These are phyloP conservation scores for Malbranchea cinnamomea DNA, from an alignment of 2,329 filamentous ascomycete genomes.

Conservation along the genomic window DNA sequence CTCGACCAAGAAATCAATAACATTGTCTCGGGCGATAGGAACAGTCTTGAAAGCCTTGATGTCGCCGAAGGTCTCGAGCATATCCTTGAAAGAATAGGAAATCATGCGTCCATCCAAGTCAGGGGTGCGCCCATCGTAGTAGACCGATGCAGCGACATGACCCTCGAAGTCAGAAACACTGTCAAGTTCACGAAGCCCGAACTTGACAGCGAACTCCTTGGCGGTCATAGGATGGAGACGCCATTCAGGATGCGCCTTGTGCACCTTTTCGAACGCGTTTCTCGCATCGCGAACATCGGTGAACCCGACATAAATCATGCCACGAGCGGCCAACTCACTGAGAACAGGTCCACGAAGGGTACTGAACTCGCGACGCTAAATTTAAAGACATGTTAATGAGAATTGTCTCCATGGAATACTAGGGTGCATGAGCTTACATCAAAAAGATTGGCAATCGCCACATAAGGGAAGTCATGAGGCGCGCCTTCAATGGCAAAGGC, in stretches of 20 bases:
- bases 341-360: constrained; percentile 25
- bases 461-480: constrained; percentile 17
- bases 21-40: constrained; percentile 15
- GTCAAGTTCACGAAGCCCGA: constrained; percentile 15
- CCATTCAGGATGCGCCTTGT: constrained; percentile 34
- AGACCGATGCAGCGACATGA: constrained; percentile 39
- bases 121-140: constrained; percentile 19
- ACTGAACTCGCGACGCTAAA: constrained; percentile 20
- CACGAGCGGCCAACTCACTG: constrained; percentile 20
- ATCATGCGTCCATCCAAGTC: constrained; percentile 16
- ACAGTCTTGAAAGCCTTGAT: constrained; percentile 21
- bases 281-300: constrained; percentile 46
- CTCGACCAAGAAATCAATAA: constrained; percentile 25
- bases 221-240: constrained; percentile 31
- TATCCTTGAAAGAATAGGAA: constrained; percentile 34
- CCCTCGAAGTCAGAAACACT: constrained; percentile 37
- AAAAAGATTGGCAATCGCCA: constrained; percentile 24
- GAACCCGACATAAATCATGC: constrained; percentile 41
- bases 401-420: constrained; percentile 2
- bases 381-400: constrained; percentile 8
- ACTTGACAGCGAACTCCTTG: constrained; percentile 29
- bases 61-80: constrained; percentile 24
- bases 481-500: constrained; percentile 21
- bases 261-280: constrained; percentile 34
- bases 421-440: constrained; percentile 18